These are phyloP conservation scores for Euphorbia pulcherrima DNA, from an alignment of 345 rosid genomes.

Conservation along the genomic window DNA sequence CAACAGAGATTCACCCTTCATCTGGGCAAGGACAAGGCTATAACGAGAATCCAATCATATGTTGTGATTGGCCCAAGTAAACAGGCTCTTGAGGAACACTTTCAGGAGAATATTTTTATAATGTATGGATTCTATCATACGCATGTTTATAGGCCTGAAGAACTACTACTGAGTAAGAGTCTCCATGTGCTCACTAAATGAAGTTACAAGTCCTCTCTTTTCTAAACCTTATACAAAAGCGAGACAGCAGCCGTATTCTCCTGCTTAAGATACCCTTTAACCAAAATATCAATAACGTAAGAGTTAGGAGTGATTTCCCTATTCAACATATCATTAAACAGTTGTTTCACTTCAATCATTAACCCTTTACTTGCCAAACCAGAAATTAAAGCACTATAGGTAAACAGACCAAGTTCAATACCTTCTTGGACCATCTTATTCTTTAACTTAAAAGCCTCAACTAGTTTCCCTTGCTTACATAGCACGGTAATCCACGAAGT, in stretches of 20 bases:
- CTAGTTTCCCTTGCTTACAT: conserved; percentile 38
- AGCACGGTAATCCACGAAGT: conserved; percentile 47
- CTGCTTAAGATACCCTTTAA: conserved; percentile 37
- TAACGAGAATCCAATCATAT: too few species aligned
- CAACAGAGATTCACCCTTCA: too few species aligned
- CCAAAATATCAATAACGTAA: conserved; percentile 35
- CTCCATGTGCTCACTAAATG: neutral
- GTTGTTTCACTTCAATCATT: conserved; percentile 43
- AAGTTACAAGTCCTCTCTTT: conserved; percentile 27
- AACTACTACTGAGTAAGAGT: neutral
- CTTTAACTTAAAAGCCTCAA: conserved; percentile 43
- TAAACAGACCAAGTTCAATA: conserved; percentile 32
- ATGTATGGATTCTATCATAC: neutral
- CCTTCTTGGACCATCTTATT: conserved; percentile 44
- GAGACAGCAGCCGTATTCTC: conserved; percentile 25
- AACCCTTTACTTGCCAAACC: conserved; percentile 39
- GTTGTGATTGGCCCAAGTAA: too few species aligned
- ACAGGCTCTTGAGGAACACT: too few species aligned
- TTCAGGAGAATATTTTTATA: too few species aligned
- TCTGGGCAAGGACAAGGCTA: too few species aligned
- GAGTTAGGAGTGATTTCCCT: conserved; percentile 34
- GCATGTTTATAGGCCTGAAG: neutral
- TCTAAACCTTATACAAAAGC: conserved; percentile 37
- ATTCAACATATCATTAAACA: conserved; percentile 40
- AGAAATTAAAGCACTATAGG: conserved; percentile 37